Conservation (phyloP, 306 rosid genomes). For the Lathyrus oleraceus region DNA sequence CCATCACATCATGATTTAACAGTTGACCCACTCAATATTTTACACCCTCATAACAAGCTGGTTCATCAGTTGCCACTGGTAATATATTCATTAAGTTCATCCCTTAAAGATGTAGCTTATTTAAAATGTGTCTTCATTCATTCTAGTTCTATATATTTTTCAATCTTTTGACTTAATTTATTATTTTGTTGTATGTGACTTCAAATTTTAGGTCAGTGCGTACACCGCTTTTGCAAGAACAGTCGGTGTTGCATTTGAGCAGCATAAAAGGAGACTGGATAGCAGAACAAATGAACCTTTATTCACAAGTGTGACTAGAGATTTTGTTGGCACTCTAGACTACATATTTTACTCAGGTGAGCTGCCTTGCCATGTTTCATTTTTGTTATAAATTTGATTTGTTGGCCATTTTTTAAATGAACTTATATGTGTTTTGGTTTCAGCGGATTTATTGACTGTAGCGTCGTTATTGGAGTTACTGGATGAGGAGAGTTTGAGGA, state of each 20-base stretch:
- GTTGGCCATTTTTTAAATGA: slow-evolving; percentile 9
- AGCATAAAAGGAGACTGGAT: slow-evolving; percentile 80
- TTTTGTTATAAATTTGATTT: neutral
- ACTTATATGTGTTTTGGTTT: slow-evolving; percentile 32
- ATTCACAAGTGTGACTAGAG: slow-evolving; percentile 90
- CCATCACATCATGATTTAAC: slow-evolving; percentile 79
- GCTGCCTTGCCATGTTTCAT: slow-evolving; percentile 25
- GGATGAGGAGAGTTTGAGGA: slow-evolving; percentile 96
- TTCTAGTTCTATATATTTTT: neutral
- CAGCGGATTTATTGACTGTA: slow-evolving; percentile 96
- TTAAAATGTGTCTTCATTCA: neutral
- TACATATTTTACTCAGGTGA: slow-evolving; percentile 96
- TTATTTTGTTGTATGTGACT: slow-evolving; percentile 19
- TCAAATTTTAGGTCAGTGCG: slow-evolving; percentile 77
- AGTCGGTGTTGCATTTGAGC: slow-evolving; percentile 67
- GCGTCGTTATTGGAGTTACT: slow-evolving; percentile 90
- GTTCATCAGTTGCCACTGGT: slow-evolving; percentile 94
- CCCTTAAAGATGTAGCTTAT: slow-evolving; percentile 8
- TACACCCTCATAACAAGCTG: slow-evolving; percentile 92
- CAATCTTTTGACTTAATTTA: slow-evolving; percentile 2
- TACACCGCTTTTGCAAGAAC: slow-evolving; percentile 84
- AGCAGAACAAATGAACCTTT: slow-evolving; percentile 81
- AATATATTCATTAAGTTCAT: slow-evolving; percentile 34
- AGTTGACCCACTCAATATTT: slow-evolving; percentile 84
- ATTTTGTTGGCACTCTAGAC: slow-evolving; percentile 93